Conservation (phyloP, 176 grass and related monocot genomes). For the Oryza meridionalis region DNA sequence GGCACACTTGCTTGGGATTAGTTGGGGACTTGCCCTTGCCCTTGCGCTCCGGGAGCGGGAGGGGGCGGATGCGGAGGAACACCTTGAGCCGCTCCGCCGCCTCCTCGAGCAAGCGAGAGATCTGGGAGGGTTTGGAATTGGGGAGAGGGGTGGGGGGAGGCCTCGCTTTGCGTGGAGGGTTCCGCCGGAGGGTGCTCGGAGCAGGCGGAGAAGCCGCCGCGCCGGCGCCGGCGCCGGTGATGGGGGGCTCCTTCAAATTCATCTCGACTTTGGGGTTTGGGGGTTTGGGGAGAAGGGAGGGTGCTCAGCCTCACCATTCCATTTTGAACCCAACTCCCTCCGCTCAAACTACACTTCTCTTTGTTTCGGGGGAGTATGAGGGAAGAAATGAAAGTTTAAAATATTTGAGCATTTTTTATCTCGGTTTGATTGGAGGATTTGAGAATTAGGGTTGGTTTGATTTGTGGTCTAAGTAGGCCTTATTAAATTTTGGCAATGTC, state of each 20-base stretch:
- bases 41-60: not conserved
- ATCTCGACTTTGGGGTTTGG: too few species aligned
- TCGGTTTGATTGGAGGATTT: too few species aligned
- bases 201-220: slow-evolving; percentile 36
- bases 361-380: too few species aligned
- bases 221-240: slow-evolving; percentile 12
- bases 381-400: too few species aligned
- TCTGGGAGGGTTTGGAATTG: slow-evolving; percentile 19
- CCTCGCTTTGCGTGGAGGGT: slow-evolving; percentile 56
- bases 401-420: too few species aligned
- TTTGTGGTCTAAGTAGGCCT: too few species aligned
- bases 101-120: slow-evolving; percentile 19
- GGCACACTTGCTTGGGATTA: slow-evolving; percentile 51
- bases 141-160: slow-evolving; percentile 41
- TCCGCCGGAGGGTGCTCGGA: slow-evolving; percentile 71
- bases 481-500: too few species aligned
- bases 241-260: not conserved
- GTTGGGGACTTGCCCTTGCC: slow-evolving; percentile 43
- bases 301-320: too few species aligned
- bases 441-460: too few species aligned
- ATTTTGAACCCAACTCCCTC: too few species aligned
- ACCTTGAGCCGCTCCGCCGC: slow-evolving; percentile 55
- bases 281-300: too few species aligned
- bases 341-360: too few species aligned
- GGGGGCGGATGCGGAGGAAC: slow-evolving; percentile 79